Base-by-base conservation (phyloP, 179 eudicot genomes). In the Actinidia arguta region DNA sequence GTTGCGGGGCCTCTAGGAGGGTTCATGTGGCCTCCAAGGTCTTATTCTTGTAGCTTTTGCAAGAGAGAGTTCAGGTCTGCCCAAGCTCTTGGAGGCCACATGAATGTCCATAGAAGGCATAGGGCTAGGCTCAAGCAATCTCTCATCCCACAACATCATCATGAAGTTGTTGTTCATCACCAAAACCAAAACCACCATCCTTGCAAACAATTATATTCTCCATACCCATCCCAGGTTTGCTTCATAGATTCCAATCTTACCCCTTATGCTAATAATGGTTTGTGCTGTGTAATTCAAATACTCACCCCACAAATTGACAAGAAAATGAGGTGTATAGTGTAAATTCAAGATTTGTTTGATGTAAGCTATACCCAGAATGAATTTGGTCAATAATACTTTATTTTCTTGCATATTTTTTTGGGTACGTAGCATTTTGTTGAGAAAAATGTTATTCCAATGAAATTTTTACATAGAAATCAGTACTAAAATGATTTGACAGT, bases 71-170 rank as follows among this genome's bases (percentile, higher is more conserved):
- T 94, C 71, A 88, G 89, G 85, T 94, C 98, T 44, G 96, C 98
- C 76, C 98, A 94, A 88, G 98, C 98, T 66, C 91, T 94, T 51
- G 98, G 98, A 14, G 98, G 98, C 76, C 98, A 94, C 82, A 94
- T 93, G 96, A 94, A 93, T 87, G 93, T 93, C 68, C 98, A 94
- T 72, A 88, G 98, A 75, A 89, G 95, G 80, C 93, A 94, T 85
- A 93, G 95, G 82, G 98, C 98, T 74, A 85, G 91, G 68, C 92
- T 94, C 59, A 93, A 91, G 85, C 97, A 89, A 78, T 74, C 76
- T 82, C 80, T 85, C n/a, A 80, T 39, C 81, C 82, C 87, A 22
- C 62, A 80, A 16, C 50, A n/a, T n/a, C n/a, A n/a, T n/a, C n/a
- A 42, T 78, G 54, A 39, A 39, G 48, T n/a, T 78, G 39, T 74